Percentiles rank a stretch among this genome's conserved stretches.
Evolutionary conservation across 805 yeast genomes (phyloP).

Genomic region (Starmerella powellii): DNA sequence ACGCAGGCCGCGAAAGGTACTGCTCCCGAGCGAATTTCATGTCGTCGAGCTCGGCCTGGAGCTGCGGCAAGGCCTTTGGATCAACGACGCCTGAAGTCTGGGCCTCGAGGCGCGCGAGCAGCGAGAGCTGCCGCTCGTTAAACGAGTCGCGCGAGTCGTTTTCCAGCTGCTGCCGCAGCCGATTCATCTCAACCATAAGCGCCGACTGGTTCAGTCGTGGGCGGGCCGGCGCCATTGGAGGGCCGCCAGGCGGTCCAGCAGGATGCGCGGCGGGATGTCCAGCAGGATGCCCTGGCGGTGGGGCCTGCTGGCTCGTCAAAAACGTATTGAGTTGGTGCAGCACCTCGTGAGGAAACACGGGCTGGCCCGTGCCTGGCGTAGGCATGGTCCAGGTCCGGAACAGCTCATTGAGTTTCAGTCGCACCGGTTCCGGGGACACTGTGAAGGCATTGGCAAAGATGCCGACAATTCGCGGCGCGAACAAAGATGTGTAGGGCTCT

Average conservation of each 20-base stretch:
- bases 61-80: constrained; percentile 22
- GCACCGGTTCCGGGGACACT: constrained; percentile 61
- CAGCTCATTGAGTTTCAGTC: constrained; percentile 61
- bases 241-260: background rate
- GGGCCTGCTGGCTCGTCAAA: constrained; percentile 28
- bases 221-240: background rate
- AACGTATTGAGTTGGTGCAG: constrained; percentile 64
- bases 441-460: constrained; percentile 67
- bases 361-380: constrained; percentile 46
- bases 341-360: constrained; percentile 61
- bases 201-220: constrained; percentile 23
- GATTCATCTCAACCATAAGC: constrained; percentile 26
- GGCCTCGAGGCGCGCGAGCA: constrained; percentile 25
- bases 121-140: constrained; percentile 26
- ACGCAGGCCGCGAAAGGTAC: constrained; percentile 6
- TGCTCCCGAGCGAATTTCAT: constrained; percentile 9
- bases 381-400: constrained; percentile 80
- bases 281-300: too few species aligned
- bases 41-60: constrained; percentile 26
- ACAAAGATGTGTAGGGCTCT: constrained; percentile 69
- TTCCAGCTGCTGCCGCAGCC: constrained; percentile 19
- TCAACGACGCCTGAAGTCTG: constrained; percentile 27
- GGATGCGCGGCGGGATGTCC: background rate
- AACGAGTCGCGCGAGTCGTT: constrained; percentile 22
- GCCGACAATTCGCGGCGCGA: constrained; percentile 57